Evolutionary conservation across 495 filamentous ascomycete species (phyloP).

Genomic region (Gamarada debralockiae): DNA sequence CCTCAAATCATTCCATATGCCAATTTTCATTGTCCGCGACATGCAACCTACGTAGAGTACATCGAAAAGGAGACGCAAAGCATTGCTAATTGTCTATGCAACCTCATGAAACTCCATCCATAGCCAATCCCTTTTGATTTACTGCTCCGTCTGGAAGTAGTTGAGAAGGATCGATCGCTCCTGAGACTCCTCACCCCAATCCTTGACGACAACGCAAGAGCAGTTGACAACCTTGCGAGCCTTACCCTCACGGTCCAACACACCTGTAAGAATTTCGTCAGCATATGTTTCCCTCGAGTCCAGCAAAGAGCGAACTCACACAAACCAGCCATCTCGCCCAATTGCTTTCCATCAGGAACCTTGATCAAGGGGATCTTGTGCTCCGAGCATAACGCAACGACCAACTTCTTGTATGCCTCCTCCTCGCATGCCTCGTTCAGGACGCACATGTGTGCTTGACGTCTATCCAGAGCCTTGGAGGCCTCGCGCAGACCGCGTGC

Average conservation of each 20-base stretch:
- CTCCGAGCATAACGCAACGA: slow-evolving; percentile 94
- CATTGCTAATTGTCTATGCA: slow-evolving; percentile 23
- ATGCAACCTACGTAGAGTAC: slow-evolving; percentile 26
- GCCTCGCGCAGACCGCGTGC: slow-evolving; percentile 97
- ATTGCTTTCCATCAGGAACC: slow-evolving; percentile 98
- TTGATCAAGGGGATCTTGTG: slow-evolving; percentile 99
- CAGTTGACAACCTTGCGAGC: slow-evolving; percentile 99
- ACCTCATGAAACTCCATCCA: slow-evolving; percentile 22
- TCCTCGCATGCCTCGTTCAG: slow-evolving; percentile 99
- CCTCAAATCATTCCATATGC: slow-evolving; percentile 16
- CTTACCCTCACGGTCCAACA: slow-evolving; percentile 98
- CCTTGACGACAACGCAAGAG: slow-evolving; percentile 98
- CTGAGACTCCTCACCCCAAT: slow-evolving; percentile 99
- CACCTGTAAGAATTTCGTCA: slow-evolving; percentile 54
- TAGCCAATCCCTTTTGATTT: slow-evolving; percentile 24
- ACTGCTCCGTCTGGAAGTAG: slow-evolving; percentile 92
- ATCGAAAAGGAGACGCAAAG: slow-evolving; percentile 22
- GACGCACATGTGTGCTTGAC: slow-evolving; percentile 99
- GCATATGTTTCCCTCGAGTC: neutral
- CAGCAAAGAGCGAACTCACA: slow-evolving; percentile 60
- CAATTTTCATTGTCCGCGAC: slow-evolving; percentile 22
- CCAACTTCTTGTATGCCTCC: slow-evolving; percentile 99
- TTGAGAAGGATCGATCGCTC: slow-evolving; percentile 97
- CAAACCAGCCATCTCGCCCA: slow-evolving; percentile 99
- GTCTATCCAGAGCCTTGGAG: slow-evolving; percentile 92